Evolutionary conservation across 2,329 filamentous ascomycete genomes (phyloP).

Genomic region (Didymella pinodella): DNA sequence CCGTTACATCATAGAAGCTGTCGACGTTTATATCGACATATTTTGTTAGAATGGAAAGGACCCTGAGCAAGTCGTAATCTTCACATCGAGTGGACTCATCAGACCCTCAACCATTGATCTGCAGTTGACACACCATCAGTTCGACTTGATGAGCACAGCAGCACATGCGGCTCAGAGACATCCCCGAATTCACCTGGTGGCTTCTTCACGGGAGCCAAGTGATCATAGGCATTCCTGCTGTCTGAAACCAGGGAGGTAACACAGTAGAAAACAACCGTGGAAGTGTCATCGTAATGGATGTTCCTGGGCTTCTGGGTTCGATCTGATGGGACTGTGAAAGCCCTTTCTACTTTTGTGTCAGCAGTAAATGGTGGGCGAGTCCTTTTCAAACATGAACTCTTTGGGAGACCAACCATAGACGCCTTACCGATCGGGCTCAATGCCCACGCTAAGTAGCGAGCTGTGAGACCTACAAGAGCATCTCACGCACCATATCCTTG

Average conservation of each 20-base stretch:
- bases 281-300: background rate
- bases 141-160: background rate
- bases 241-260: background rate
- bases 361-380: background rate
- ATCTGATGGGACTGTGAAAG: background rate
- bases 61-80: background rate
- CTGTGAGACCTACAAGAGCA: background rate
- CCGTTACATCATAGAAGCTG: background rate
- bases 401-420: background rate
- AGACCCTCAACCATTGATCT: background rate
- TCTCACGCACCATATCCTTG: background rate
- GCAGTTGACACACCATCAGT: background rate
- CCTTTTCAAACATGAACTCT: background rate
- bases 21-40: background rate
- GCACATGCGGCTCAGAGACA: background rate
- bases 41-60: background rate
- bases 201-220: background rate
- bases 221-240: background rate
- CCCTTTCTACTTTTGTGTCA: background rate
- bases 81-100: background rate
- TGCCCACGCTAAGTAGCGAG: background rate
- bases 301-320: background rate
- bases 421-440: background rate
- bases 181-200: background rate
- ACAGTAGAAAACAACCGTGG: background rate